Evolutionary conservation across 805 yeast genomes (phyloP).

Genomic region (Metschnikowia cerradonensis): DNA sequence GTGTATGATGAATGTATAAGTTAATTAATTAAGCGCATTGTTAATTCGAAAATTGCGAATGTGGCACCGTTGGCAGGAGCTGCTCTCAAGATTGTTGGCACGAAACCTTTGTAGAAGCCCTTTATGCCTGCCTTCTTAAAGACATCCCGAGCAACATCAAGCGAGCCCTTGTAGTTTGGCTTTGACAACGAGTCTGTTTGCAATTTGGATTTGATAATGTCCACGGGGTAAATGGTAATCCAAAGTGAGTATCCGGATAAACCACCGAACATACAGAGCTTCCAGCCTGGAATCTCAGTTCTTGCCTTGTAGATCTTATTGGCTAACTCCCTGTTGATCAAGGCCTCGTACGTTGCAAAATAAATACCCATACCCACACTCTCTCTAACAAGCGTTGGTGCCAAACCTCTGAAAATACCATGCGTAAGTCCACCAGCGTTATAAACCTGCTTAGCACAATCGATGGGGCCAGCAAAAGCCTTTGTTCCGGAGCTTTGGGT

Average conservation of each 20-base stretch:
- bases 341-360: slow-evolving; percentile 86
- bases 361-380: slow-evolving; percentile 84
- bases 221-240: slow-evolving; percentile 82
- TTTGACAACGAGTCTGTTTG: slow-evolving; percentile 60
- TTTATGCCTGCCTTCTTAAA: slow-evolving; percentile 56
- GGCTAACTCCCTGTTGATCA: slow-evolving; percentile 65
- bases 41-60: slow-evolving; percentile 86
- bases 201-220: slow-evolving; percentile 83
- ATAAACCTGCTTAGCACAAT: slow-evolving; percentile 58
- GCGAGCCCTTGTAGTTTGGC: slow-evolving; percentile 56
- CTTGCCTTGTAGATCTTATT: slow-evolving; percentile 43
- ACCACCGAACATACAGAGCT: slow-evolving; percentile 84
- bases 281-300: slow-evolving; percentile 81
- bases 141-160: slow-evolving; percentile 57
- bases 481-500: slow-evolving; percentile 64
- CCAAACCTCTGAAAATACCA: slow-evolving; percentile 75
- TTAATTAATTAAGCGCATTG: slow-evolving; percentile 61
- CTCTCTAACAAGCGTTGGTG: slow-evolving; percentile 82
- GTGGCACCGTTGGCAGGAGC: slow-evolving; percentile 99
- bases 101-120: slow-evolving; percentile 87
- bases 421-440: slow-evolving; percentile 45
- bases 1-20: neutral
- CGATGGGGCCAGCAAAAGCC: slow-evolving; percentile 67
- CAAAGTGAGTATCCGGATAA: slow-evolving; percentile 88
- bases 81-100: slow-evolving; percentile 91